These are phyloP conservation scores for Tetraselmis striata DNA, from an alignment of 139 green algal genomes.

Conservation along the genomic window DNA sequence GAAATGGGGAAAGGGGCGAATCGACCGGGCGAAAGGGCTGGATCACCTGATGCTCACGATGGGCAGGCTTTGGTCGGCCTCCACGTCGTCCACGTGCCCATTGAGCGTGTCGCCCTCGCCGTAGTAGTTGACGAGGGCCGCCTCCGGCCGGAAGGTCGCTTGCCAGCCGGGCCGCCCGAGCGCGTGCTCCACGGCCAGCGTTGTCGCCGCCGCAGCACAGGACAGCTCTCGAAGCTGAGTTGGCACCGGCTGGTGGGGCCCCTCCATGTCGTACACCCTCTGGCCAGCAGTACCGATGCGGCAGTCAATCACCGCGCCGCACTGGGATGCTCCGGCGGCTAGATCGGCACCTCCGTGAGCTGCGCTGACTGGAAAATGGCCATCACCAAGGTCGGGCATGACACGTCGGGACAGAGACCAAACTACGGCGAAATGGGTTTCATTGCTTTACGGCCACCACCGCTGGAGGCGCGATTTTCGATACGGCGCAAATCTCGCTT, in stretches of 20 bases:
- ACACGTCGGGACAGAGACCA: background rate
- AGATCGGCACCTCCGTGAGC: background rate
- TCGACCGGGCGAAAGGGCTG: too few relatives aligned
- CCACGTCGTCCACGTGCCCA: conserved; percentile 13
- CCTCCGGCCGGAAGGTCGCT: background rate
- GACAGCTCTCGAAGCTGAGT: background rate
- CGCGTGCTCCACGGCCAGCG: background rate
- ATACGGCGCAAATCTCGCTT: too few relatives aligned
- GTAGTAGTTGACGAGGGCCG: conserved; percentile 17
- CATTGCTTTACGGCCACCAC: too few relatives aligned
- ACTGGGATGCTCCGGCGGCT: background rate
- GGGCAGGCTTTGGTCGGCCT: conserved; percentile 6
- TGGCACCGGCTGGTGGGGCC: background rate
- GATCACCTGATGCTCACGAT: conserved; percentile 10
- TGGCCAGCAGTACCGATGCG: too few relatives aligned
- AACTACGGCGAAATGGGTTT: too few relatives aligned
- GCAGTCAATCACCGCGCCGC: too few relatives aligned
- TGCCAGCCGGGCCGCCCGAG: background rate
- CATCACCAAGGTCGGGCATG: background rate
- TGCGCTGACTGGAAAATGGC: background rate
- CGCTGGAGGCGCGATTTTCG: too few relatives aligned
- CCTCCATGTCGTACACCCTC: background rate
- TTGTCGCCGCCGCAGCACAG: background rate
- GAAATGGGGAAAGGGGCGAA: too few relatives aligned
- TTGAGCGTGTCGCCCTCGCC: conserved; percentile 3